Percentiles rank a stretch among this genome's conserved stretches.
Conservation (phyloP, 192 early-diverging fungal genomes). For the Jimgerdemannia flammicorona region DNA sequence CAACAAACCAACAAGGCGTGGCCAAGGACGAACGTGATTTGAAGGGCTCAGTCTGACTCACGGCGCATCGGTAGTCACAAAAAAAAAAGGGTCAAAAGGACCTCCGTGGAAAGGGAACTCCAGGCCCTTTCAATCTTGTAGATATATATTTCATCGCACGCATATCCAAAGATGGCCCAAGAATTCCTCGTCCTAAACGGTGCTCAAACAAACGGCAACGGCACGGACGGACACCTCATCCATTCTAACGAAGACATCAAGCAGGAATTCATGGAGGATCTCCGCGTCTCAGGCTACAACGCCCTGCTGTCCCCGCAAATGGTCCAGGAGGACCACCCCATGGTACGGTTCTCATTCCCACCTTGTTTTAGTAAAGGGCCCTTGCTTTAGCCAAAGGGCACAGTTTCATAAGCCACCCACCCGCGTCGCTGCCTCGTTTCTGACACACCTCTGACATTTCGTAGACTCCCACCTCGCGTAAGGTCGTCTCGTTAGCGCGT, state of each 20-base stretch:
- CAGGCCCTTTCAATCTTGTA: background rate
- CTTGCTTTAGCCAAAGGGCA: background rate
- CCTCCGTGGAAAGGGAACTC: background rate
- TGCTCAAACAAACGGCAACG: background rate
- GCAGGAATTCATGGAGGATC: conserved; percentile 71
- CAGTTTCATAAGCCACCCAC: too few species aligned
- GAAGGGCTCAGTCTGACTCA: background rate
- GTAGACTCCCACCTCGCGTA: conserved; percentile 33
- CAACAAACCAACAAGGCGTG: background rate
- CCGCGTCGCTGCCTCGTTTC: background rate
- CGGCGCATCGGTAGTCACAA: background rate
- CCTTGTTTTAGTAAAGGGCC: background rate
- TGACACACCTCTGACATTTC: background rate
- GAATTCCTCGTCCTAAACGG: background rate
- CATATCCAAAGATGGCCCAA: background rate
- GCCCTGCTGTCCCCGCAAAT: conserved; percentile 91
- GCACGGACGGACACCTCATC: background rate
- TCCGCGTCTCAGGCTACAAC: conserved; percentile 83
- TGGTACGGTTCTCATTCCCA: conserved; percentile 40
- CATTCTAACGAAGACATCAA: conserved; percentile 33
- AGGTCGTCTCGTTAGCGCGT: conserved; percentile 45
- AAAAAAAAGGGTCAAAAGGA: background rate
- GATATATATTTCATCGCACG: background rate
- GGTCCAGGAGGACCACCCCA: conserved; percentile 79
- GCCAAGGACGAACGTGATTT: background rate